Base-by-base conservation (phyloP, 1,139 yeast genomes). In the Zygosaccharomyces sapae region DNA sequence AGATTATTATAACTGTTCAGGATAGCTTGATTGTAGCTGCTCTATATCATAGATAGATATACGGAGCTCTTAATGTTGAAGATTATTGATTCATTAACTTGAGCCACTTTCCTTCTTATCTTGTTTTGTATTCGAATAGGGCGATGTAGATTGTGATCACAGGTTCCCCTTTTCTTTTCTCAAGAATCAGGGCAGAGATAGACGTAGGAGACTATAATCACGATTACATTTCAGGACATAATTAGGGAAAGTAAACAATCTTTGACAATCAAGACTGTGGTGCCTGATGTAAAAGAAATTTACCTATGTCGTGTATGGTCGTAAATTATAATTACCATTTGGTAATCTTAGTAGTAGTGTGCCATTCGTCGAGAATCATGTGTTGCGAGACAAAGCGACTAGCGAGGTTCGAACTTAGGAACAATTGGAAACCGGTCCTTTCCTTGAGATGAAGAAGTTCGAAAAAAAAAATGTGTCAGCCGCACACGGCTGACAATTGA, bases 101-200 rank as follows among this genome's bases (percentile, higher is more conserved):
- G 7, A 22, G 5, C 18, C 13, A 12, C 18, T 31, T 31, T 31
- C 34, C 34, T 30, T 20, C 19, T 16, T 27, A 27, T 38, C 29
- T 38, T 38, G 9, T 27, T 22, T 25, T 8, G 22, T 18, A 16
- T n/a, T 38, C 41, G 41, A 22, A 38, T 27, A 38, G 34, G 31
- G 31, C 27, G 37, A 29, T 40, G 31, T 13, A 31, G 36, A 10
- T 33, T 33, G 36, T 33, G 37, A 40, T 33, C 13, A 30, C 27
- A 13, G 22, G 18, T 31, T 22, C 34, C 19, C 16, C 38, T 37
- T 39, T 33, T 33, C 24, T 24, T 40, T 33, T 38, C 36, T 13
- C 35, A 12, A 25, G 22, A n/a, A 31, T 34, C 44, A 13, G 24
- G 39, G 20, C 33, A 40, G 20, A 31, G 18, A 30, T n/a, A 30